phyloP scores from a whole-genome alignment of 2,329 filamentous ascomycete genomes.

The Monascus ruber region DNA sequence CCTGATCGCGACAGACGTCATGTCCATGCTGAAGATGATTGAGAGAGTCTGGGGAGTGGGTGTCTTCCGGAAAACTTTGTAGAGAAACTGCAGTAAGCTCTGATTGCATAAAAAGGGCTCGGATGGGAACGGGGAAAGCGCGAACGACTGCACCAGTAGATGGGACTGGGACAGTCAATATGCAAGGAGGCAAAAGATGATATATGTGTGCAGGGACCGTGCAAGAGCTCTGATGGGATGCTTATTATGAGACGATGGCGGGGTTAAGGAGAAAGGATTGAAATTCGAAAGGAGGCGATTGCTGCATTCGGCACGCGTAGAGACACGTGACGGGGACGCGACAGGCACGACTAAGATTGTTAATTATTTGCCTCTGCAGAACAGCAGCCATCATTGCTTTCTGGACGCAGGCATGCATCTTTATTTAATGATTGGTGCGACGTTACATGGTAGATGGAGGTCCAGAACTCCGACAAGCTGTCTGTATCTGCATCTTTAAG shows the following conservation, averaged over 20 bases:
- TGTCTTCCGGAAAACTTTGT: conserved; percentile 31
- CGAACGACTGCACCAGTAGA: conserved; percentile 45
- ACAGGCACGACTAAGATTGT: too few species aligned
- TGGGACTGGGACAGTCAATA: conserved; percentile 4
- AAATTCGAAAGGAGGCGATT: too few species aligned
- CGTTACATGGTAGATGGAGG: too few species aligned
- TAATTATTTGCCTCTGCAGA: too few species aligned
- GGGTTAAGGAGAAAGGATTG: background rate
- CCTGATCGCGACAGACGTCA: conserved; percentile 33
- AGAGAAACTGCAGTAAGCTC: conserved; percentile 42
- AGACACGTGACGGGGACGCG: too few species aligned
- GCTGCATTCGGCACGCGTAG: too few species aligned
- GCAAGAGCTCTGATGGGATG: background rate
- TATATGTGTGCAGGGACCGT: conserved; percentile 1
- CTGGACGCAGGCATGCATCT: too few species aligned
- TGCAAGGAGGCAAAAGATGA: conserved; percentile 38
- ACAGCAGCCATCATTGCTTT: too few species aligned
- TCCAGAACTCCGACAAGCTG: too few species aligned
- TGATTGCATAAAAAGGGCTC: conserved; percentile 54
- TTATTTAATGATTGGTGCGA: too few species aligned
- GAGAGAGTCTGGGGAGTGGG: conserved; percentile 21
- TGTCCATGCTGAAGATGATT: conserved; percentile 50
- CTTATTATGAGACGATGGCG: background rate
- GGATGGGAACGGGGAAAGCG: conserved; percentile 16
- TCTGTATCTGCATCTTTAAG: too few species aligned